Percentiles rank a stretch among this genome's conserved stretches.
Conservation (phyloP, 2,329 filamentous ascomycete species). For the Didymella glomerata region DNA sequence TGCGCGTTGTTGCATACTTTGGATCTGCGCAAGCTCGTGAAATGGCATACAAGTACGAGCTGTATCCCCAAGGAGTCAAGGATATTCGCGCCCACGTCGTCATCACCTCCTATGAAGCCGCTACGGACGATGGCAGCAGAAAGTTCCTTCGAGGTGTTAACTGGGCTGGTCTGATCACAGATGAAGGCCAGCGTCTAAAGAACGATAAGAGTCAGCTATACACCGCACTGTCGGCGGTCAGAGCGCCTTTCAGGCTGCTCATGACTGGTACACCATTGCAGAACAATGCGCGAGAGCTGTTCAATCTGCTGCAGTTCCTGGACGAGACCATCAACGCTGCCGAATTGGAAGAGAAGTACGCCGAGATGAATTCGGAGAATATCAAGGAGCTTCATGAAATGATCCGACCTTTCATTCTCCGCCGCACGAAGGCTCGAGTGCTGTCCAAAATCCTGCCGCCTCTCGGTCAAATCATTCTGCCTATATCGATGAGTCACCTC, state of each 20-base stretch:
- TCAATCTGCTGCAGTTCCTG: conserved; percentile 95
- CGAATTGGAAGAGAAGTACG: conserved; percentile 76
- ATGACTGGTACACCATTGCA: conserved; percentile 91
- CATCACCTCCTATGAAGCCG: conserved; percentile 93
- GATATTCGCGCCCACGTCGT: conserved; percentile 89
- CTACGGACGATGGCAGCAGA: conserved; percentile 74
- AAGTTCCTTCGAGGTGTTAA: conserved; percentile 73
- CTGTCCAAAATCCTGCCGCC: conserved; percentile 84
- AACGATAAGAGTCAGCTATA: conserved; percentile 90
- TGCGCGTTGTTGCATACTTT: conserved; percentile 93
- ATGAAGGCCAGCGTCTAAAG: conserved; percentile 95
- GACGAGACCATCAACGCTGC: conserved; percentile 76
- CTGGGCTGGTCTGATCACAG: conserved; percentile 90
- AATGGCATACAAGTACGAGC: conserved; percentile 80
- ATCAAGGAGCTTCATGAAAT: conserved; percentile 81
- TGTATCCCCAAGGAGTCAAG: conserved; percentile 73
- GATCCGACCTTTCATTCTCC: conserved; percentile 76
- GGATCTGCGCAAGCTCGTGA: conserved; percentile 78
- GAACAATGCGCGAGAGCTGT: conserved; percentile 93
- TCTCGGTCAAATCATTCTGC: conserved; percentile 93
- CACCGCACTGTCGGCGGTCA: conserved; percentile 73
- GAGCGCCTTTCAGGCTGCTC: conserved; percentile 82
- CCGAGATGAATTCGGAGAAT: conserved; percentile 82
- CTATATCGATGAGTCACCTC: conserved; percentile 91
- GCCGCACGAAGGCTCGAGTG: conserved; percentile 88